Conservation (phyloP, 257 asterid genomes). For the Solanum phureja region DNA sequence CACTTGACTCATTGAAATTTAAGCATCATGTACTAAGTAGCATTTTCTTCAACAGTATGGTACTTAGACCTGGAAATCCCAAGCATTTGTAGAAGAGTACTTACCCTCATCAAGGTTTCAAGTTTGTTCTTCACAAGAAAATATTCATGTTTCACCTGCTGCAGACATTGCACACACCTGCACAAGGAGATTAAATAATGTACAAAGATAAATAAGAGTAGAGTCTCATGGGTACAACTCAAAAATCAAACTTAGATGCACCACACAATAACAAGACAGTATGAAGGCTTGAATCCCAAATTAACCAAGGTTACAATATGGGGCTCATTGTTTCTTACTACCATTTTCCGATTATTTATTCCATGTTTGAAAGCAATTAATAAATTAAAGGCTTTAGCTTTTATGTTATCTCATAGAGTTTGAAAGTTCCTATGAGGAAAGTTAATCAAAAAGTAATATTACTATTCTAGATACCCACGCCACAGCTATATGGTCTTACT, state of each 20-base stretch:
- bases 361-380: not conserved
- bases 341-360: not conserved
- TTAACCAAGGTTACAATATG: not conserved
- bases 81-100: not conserved
- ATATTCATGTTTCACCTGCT: slow-evolving; percentile 18
- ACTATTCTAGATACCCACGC: not conserved
- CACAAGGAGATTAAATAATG: not conserved
- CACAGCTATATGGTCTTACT: not conserved
- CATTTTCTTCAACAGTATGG: not conserved
- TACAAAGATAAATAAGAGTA: not conserved
- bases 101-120: slow-evolving; percentile 17
- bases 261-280: not conserved
- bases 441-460: not conserved
- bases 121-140: slow-evolving; percentile 27
- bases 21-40: not conserved
- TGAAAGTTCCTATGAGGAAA: not conserved
- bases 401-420: not conserved
- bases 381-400: not conserved
- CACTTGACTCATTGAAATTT: not conserved
- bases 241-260: not conserved
- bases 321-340: not conserved
- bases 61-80: not conserved
- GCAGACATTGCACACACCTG: slow-evolving; percentile 29
- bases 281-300: not conserved
- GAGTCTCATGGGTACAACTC: not conserved